Conservation (phyloP, 2,329 filamentous ascomycete species). For the Ascochyta rabiei region DNA sequence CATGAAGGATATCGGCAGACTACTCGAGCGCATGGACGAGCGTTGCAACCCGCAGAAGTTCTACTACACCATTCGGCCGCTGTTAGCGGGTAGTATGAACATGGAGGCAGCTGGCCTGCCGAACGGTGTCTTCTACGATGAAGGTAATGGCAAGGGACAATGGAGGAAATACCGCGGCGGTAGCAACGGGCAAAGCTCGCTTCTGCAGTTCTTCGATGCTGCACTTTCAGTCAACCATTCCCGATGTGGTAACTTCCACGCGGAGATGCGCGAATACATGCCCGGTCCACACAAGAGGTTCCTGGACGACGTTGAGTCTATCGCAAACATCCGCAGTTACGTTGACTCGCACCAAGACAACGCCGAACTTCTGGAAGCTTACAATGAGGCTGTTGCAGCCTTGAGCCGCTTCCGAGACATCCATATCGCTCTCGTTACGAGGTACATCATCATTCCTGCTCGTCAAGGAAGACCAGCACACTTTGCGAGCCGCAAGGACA, state of each 20-base stretch:
- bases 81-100: constrained; percentile 60
- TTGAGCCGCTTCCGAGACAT: constrained; percentile 57
- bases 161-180: constrained; percentile 61
- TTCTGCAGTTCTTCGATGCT: constrained; percentile 62
- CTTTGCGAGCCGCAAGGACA: constrained; percentile 42
- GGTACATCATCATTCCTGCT: constrained; percentile 58
- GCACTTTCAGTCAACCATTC: constrained; percentile 58
- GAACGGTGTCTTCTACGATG: constrained; percentile 59
- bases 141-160: constrained; percentile 54
- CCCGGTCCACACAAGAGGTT: constrained; percentile 60
- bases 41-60: constrained; percentile 56
- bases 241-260: constrained; percentile 41
- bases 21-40: constrained; percentile 60
- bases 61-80: constrained; percentile 59
- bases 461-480: constrained; percentile 32
- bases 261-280: constrained; percentile 63
- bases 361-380: constrained; percentile 49
- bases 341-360: constrained; percentile 45
- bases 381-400: constrained; percentile 54
- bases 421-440: constrained; percentile 60
- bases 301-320: constrained; percentile 52
- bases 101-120: constrained; percentile 59
- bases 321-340: constrained; percentile 55
- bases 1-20: constrained; percentile 47
- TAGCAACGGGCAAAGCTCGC: constrained; percentile 61